Base-by-base conservation (phyloP, 257 asterid species). In the Schizonepeta tenuifolia region DNA sequence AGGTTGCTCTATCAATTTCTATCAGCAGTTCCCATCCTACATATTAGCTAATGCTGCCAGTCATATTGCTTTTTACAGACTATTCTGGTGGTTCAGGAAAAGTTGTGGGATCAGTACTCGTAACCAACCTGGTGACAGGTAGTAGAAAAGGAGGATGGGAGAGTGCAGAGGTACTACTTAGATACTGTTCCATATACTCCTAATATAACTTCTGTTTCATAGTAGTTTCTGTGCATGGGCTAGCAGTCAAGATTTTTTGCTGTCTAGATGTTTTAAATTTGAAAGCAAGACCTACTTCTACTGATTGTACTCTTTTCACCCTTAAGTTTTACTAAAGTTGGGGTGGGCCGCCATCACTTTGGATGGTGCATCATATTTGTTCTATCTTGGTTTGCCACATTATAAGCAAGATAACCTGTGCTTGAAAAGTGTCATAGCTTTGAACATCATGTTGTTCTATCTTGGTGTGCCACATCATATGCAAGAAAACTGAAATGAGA, bases 101-200 rank as follows among this genome's bases (percentile, higher is more conserved):
- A 26, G 97, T 93, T 74, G 90, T 88, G 77, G 96, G 98, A 75
- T 93, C 97, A 9, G 84, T 93, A 14, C 76, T 86, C 31, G 90
- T 90, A 65, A 78, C 93, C 51, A 93, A 93, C 83, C 82, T 93
- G 64, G 81, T 70, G 55, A 87, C 90, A 14, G 97, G 98, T 44
- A 74, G 64, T 41, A 79, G 95, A 73, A 80, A 68, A 85, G 91
- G 93, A 78, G 95, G 89, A 65, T 93, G 91, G 91, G 97, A 90
- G 67, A 80, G 84, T 70, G 93, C 97, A 41, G 96, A 90, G 97
- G 98, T 88, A 81, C 62, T 33, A 69, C 46, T 31, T 47, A 56
- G 20, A 41, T 65, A 43, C 63, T 33, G 24, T 65, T 35, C 31
- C 65, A 73, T 26, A 28, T 4, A 43, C 13, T n/a, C 47, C 69